Conservation (phyloP, 2,329 filamentous ascomycete genomes). For the Ceratocystis papillata region DNA sequence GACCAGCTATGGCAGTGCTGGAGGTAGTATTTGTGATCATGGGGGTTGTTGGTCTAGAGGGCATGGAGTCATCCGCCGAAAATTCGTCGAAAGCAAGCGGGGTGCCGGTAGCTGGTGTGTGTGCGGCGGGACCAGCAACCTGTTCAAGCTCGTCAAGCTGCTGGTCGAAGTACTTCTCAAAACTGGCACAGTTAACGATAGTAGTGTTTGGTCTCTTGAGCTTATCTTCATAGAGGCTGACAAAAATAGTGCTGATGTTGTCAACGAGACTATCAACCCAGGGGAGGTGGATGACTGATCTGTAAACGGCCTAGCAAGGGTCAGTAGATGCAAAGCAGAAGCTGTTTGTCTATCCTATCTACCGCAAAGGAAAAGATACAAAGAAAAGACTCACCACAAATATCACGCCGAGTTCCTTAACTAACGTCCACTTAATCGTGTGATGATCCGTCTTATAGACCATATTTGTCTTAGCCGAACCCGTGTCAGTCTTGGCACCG, state of each 20-base stretch:
- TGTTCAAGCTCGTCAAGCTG: slow-evolving; percentile 73
- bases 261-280: slow-evolving; percentile 97
- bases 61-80: slow-evolving; percentile 32
- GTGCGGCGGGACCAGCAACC: slow-evolving; percentile 31
- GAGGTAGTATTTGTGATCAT: slow-evolving; percentile 45
- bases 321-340: not conserved
- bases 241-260: slow-evolving; percentile 84
- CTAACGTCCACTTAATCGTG: slow-evolving; percentile 84
- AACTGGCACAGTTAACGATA: slow-evolving; percentile 63
- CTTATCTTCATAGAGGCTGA: slow-evolving; percentile 80
- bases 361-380: not conserved
- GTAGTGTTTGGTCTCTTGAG: slow-evolving; percentile 71
- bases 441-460: slow-evolving; percentile 86
- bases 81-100: slow-evolving; percentile 16
- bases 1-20: slow-evolving; percentile 57
- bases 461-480: slow-evolving; percentile 53
- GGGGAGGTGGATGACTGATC: slow-evolving; percentile 83
- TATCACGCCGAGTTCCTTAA: slow-evolving; percentile 86
- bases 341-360: too few relatives aligned
- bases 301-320: slow-evolving; percentile 70
- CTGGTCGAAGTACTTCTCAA: slow-evolving; percentile 90
- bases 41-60: slow-evolving; percentile 71
- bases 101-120: slow-evolving; percentile 27
- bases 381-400: slow-evolving; percentile 58
- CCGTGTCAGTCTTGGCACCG: slow-evolving; percentile 46